Percentiles rank a stretch among this genome's conserved stretches.
These are phyloP conservation scores for Globisporangium abappressorium DNA, from an alignment of 352 stramenopile genomes.

Conservation along the genomic window DNA sequence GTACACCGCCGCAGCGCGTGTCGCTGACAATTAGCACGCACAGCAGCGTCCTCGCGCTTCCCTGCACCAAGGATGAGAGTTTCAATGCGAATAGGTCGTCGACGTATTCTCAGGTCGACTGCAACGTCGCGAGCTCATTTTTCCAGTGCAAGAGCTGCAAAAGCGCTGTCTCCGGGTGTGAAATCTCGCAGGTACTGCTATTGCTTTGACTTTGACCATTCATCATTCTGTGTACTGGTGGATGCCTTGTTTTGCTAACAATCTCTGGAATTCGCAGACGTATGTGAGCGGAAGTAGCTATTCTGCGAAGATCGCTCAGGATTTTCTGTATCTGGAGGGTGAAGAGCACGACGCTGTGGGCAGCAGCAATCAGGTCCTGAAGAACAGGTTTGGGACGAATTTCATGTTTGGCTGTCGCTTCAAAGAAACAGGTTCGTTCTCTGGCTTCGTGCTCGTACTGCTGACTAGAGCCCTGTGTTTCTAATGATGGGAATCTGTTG, in stretches of 20 bases:
- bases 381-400: conserved; percentile 50
- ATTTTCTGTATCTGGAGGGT: conserved; percentile 70
- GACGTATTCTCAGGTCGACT: conserved; percentile 65
- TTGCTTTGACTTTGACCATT: neutral
- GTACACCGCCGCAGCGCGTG: conserved; percentile 68
- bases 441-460: neutral
- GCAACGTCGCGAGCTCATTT: conserved; percentile 29
- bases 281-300: conserved; percentile 82
- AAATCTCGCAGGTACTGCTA: conserved; percentile 43
- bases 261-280: conserved; percentile 25
- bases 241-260: neutral
- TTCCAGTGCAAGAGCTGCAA: conserved; percentile 57
- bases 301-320: conserved; percentile 67
- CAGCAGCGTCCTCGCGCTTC: conserved; percentile 69
- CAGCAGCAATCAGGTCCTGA: neutral
- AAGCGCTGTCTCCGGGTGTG: conserved; percentile 33
- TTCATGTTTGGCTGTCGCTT: conserved; percentile 81
- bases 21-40: conserved; percentile 77
- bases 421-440: conserved; percentile 43
- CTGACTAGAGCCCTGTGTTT: neutral
- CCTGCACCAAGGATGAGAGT: conserved; percentile 53
- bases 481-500: neutral
- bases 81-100: conserved; percentile 64
- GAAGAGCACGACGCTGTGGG: conserved; percentile 28
- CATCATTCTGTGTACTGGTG: neutral